Conservation (phyloP, 2,329 filamentous ascomycete species). For the Neofusicoccum ribis region DNA sequence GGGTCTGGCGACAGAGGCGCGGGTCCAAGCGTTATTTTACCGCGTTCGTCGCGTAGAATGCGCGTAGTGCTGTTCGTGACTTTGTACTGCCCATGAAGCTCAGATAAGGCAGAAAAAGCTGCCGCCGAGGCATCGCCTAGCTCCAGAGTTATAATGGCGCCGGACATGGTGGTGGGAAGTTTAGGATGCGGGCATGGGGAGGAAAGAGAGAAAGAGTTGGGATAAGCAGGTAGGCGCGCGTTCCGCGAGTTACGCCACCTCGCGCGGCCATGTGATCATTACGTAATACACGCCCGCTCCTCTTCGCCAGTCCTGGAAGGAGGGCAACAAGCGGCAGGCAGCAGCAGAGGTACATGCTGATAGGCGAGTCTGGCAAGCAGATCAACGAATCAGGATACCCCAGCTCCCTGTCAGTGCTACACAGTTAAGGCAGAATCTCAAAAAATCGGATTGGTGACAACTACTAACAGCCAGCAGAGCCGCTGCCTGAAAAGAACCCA, state of each 20-base stretch:
- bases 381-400: too few relatives aligned
- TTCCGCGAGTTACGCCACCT: neutral
- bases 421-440: neutral
- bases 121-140: neutral
- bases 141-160: neutral
- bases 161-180: neutral
- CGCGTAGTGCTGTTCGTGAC: neutral
- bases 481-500: neutral
- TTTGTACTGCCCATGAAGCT: neutral
- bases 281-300: neutral
- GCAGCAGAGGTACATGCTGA: too few relatives aligned
- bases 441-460: neutral
- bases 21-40: neutral
- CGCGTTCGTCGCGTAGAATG: neutral
- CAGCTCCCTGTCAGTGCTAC: too few relatives aligned
- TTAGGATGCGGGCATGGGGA: neutral
- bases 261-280: slow-evolving; percentile 7
- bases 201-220: neutral
- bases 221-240: neutral
- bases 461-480: neutral
- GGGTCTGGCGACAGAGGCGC: neutral
- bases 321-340: neutral
- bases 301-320: neutral
- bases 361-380: too few relatives aligned
- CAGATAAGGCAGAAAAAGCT: too few relatives aligned